phyloP scores from a whole-genome alignment of 306 rosid genomes.

The Glycine tomentella region DNA sequence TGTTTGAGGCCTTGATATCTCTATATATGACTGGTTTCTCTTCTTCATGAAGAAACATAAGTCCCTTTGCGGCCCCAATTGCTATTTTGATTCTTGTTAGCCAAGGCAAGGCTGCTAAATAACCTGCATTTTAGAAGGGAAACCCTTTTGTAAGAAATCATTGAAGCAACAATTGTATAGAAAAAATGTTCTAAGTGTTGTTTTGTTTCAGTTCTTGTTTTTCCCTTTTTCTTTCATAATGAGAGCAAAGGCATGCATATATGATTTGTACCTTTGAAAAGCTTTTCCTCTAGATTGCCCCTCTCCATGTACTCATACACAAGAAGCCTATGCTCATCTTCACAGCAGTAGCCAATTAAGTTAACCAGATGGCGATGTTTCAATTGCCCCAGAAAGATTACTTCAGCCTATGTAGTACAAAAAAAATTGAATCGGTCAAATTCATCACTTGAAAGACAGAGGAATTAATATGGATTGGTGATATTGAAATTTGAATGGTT shows the following conservation, averaged over 20 bases:
- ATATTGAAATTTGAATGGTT: not conserved
- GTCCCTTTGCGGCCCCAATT: constrained; percentile 89
- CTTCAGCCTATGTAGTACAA: constrained; percentile 70
- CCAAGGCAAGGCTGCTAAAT: constrained; percentile 86
- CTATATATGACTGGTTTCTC: constrained; percentile 83
- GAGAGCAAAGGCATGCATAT: constrained; percentile 8
- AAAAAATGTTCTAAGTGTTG: not conserved
- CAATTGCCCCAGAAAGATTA: constrained; percentile 86
- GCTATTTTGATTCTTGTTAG: constrained; percentile 87
- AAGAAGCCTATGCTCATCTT: constrained; percentile 89
- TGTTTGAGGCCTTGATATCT: constrained; percentile 89
- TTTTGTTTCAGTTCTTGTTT: not conserved
- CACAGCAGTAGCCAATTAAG: constrained; percentile 89
- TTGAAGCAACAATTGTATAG: not conserved
- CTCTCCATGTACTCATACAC: constrained; percentile 86
- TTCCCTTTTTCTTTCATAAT: not conserved
- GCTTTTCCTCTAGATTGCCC: constrained; percentile 74
- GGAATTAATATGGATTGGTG: not conserved
- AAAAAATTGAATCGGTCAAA: not conserved
- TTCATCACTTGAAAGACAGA: not conserved
- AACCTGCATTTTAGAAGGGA: constrained; percentile 63
- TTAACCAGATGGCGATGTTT: constrained; percentile 87
- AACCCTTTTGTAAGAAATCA: constrained; percentile 24
- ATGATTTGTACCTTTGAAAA: constrained; percentile 64
- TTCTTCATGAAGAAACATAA: constrained; percentile 86